These are phyloP conservation scores for Chaetomium tenue DNA, from an alignment of 495 filamentous ascomycete species.

Conservation along the genomic window DNA sequence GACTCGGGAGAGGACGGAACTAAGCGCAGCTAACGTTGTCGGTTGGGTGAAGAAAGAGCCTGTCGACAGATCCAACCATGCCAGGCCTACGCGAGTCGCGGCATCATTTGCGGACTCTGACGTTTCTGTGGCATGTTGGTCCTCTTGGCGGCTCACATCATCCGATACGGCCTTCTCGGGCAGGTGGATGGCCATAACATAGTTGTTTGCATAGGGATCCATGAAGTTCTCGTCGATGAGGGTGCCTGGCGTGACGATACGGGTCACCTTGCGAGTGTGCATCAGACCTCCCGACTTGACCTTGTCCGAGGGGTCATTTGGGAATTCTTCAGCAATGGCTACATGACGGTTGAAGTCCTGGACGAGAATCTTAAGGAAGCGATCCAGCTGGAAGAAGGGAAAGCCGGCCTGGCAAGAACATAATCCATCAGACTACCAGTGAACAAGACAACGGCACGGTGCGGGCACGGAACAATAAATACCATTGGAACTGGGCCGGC, in stretches of 20 bases:
- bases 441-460: slow-evolving; percentile 1
- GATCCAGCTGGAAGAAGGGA: slow-evolving; percentile 85
- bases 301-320: slow-evolving; percentile 62
- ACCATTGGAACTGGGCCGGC: slow-evolving; percentile 79
- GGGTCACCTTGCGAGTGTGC: slow-evolving; percentile 78
- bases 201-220: slow-evolving; percentile 89
- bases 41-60: slow-evolving; percentile 87
- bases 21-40: slow-evolving; percentile 68
- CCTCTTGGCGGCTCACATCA: slow-evolving; percentile 15
- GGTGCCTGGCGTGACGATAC: slow-evolving; percentile 90
- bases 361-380: slow-evolving; percentile 87
- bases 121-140: slow-evolving; percentile 4
- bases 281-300: slow-evolving; percentile 69
- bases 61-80: slow-evolving; percentile 94
- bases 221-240: slow-evolving; percentile 97
- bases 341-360: slow-evolving; percentile 87
- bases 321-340: slow-evolving; percentile 90
- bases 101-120: slow-evolving; percentile 17
- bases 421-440: slow-evolving; percentile 33
- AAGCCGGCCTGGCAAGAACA: slow-evolving; percentile 69
- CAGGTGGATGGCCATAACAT: slow-evolving; percentile 73
- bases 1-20: slow-evolving; percentile 76
- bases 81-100: slow-evolving; percentile 63
- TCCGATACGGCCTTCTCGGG: slow-evolving; percentile 20
- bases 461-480: slow-evolving; percentile 39